A percentile compares a stretch with the other conserved stretches of the same genome.
Evolutionary conservation across 352 stramenopile species (phyloP).

Genomic region (Globisporangium spiculum): DNA sequence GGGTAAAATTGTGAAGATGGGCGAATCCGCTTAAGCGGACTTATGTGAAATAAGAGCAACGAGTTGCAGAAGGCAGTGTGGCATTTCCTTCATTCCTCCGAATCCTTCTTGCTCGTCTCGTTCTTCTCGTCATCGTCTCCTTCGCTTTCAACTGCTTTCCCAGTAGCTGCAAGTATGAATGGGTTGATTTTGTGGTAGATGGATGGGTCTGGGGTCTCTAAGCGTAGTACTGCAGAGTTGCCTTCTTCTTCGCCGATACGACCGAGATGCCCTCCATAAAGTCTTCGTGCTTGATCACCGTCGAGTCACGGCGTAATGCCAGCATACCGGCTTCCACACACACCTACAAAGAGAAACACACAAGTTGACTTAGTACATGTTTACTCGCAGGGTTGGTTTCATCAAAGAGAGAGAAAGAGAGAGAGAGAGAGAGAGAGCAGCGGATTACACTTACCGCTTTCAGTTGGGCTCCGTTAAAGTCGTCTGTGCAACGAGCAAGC

Average conservation of each 20-base stretch:
- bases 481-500: constrained; percentile 95
- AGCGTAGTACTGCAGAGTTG: constrained; percentile 96
- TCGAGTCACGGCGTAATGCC: constrained; percentile 92
- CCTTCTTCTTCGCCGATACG: constrained; percentile 98
- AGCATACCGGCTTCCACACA: constrained; percentile 99
- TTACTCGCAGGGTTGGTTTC: not conserved
- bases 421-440: constrained; percentile 4
- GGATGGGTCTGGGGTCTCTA: constrained; percentile 38
- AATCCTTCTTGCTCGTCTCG: not conserved
- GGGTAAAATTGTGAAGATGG: not conserved
- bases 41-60: not conserved
- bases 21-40: not conserved
- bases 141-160: not conserved
- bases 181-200: not conserved
- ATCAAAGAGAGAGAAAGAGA: not conserved
- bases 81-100: not conserved
- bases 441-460: constrained; percentile 83
- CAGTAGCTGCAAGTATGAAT: not conserved
- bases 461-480: constrained; percentile 98
- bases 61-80: not conserved
- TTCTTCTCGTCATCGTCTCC: not conserved
- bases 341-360: constrained; percentile 32
- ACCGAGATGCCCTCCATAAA: constrained; percentile 99
- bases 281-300: constrained; percentile 97
- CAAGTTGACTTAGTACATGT: not conserved